Base-by-base conservation (phyloP, 148 eudicot species). In the Heliosperma pusillum region DNA sequence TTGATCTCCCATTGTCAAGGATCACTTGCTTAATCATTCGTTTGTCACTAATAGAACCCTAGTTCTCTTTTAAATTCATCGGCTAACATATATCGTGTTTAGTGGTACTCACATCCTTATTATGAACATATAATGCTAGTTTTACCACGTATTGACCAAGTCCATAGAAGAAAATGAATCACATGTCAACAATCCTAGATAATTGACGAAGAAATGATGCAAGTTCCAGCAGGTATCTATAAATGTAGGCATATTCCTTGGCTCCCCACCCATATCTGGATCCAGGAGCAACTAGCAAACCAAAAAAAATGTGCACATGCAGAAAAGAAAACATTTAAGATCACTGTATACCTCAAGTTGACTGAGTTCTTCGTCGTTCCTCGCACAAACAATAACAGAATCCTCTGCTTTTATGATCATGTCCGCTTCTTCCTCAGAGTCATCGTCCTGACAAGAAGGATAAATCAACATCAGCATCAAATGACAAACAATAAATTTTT, bases 361-460 rank as follows among this genome's bases (percentile, higher is more conserved):
- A 80, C 92, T 91, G 88, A 91, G 88, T 69, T 94, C 96, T 80
- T 92, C 97, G 80, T 91, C 97, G 66, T 87, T 85, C 45, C 89
- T 88, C 5, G 97, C 95, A 84, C 97, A 94, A 59, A 91, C 84
- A 79, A 94, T 82, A 74, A 91, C 86, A 21, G 88, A 79, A 79
- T 94, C 97, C 52, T 91, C 98, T 10, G 98, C 83, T 79, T 80
- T 92, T 79, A 94, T 94, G 60, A 77, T 81, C 81, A 84, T 76
- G 80, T 94, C 98, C 79, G 90, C 97, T 44, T 84, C 82, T 79
- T 94, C 98, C 81, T 94, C 97, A 59, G 98, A 94, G 77, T 94
- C 98, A 44, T 90, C 81, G 76, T 82, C 90, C 91, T 91, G 30
- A 21, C 69, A 52, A 36, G 25, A 68, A 40, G 13, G 19, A 40